A percentile compares a stretch with the other conserved stretches of the same genome.
Evolutionary conservation across 1,139 yeast genomes (phyloP).

Genomic region (Kodamaea suecica): DNA sequence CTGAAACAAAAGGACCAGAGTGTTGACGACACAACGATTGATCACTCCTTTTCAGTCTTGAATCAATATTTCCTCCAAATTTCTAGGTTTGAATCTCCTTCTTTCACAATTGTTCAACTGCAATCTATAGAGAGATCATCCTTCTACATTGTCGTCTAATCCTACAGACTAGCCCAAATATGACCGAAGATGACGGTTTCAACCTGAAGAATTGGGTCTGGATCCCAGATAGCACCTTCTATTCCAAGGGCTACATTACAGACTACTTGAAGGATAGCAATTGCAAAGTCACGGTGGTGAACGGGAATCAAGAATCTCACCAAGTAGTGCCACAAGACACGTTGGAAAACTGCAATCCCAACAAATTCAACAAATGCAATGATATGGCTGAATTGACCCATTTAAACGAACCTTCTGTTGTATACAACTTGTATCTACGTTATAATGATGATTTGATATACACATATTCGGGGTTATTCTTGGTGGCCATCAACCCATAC

Average conservation of each 20-base stretch:
- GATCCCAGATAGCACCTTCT: slow-evolving; percentile 71
- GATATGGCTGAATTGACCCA: slow-evolving; percentile 97
- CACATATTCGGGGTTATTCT: slow-evolving; percentile 74
- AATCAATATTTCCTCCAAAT: no score
- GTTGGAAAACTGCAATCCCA: slow-evolving; percentile 77
- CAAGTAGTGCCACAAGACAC: slow-evolving; percentile 32
- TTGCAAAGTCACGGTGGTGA: slow-evolving; percentile 51
- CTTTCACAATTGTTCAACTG: no score
- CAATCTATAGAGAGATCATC: no score
- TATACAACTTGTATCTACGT: slow-evolving; percentile 74
- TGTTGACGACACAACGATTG: no score
- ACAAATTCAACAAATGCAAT: slow-evolving; percentile 85
- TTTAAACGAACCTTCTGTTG: slow-evolving; percentile 90
- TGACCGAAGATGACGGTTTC: slow-evolving; percentile 47
- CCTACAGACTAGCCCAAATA: slow-evolving; percentile 6
- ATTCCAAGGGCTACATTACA: slow-evolving; percentile 65
- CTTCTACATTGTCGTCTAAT: not conserved
- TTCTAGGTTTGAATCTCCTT: no score
- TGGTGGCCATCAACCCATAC: slow-evolving; percentile 96
- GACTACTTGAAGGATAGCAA: slow-evolving; percentile 51
- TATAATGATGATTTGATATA: slow-evolving; percentile 79
- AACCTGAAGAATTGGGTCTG: slow-evolving; percentile 69
- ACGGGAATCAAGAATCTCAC: slow-evolving; percentile 40
- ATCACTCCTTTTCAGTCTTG: no score
- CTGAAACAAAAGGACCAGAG: no score